A percentile compares a stretch with the other conserved stretches of the same genome.
phyloP scores from a whole-genome alignment of 192 early-diverging fungal genomes.

The Podila clonocystis region DNA sequence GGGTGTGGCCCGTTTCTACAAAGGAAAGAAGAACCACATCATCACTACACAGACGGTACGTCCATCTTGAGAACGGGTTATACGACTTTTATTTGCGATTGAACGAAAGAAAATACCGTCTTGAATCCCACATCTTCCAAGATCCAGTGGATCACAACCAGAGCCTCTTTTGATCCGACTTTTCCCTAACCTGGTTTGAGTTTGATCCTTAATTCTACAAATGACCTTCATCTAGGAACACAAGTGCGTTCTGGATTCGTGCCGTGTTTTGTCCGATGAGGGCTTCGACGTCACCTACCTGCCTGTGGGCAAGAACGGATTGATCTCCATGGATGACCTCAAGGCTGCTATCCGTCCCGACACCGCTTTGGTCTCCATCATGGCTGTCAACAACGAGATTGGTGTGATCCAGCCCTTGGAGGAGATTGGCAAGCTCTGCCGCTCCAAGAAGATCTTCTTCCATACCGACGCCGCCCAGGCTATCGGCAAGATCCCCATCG shows the following conservation, averaged over 20 bases:
- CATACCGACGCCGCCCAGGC: constrained; percentile 98
- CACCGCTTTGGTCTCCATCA: constrained; percentile 91
- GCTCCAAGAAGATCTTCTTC: constrained; percentile 91
- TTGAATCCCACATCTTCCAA: no score
- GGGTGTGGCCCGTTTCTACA: constrained; percentile 96
- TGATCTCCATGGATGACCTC: constrained; percentile 83
- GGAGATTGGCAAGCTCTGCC: constrained; percentile 91
- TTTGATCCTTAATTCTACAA: background rate
- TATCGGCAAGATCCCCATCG: constrained; percentile 93
- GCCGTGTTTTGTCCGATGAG: constrained; percentile 94
- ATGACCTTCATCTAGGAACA: constrained; percentile 74
- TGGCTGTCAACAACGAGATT: constrained; percentile 99
- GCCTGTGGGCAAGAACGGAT: constrained; percentile 84
- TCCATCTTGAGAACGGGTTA: background rate
- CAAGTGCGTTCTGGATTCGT: constrained; percentile 98
- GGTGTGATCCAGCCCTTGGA: constrained; percentile 94
- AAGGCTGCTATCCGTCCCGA: constrained; percentile 89
- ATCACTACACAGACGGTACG: constrained; percentile 92
- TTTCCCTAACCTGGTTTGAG: constrained; percentile 8
- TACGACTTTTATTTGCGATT: no score
- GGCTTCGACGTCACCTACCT: constrained; percentile 97
- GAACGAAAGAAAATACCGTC: no score
- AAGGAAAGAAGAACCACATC: constrained; percentile 92
- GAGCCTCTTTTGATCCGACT: constrained; percentile 8
- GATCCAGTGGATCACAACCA: background rate